These are phyloP conservation scores for Trichoderma hamatum DNA, from an alignment of 2,329 filamentous ascomycete species.

Conservation along the genomic window DNA sequence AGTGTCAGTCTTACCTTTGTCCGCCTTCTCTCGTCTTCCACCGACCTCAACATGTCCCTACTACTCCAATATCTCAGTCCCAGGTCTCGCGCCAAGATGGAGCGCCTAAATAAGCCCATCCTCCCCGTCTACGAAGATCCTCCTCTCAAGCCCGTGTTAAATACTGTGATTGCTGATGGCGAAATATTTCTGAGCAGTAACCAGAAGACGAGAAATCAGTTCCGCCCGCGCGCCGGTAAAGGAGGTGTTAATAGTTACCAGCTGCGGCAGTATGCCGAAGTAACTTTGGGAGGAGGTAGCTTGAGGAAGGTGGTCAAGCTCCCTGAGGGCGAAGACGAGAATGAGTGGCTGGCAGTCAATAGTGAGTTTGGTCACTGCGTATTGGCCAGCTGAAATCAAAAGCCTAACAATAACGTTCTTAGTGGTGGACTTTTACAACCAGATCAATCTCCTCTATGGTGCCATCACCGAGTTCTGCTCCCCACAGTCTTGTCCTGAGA, in stretches of 20 bases:
- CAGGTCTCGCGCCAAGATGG: slow-evolving; percentile 40
- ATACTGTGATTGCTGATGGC: slow-evolving; percentile 38
- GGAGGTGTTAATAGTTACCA: slow-evolving; percentile 88
- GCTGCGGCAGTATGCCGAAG: slow-evolving; percentile 95
- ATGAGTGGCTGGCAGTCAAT: slow-evolving; percentile 98
- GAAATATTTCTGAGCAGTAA: slow-evolving; percentile 59
- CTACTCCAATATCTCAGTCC: slow-evolving; percentile 42
- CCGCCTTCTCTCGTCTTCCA: slow-evolving; percentile 17
- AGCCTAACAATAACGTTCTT: slow-evolving; percentile 14
- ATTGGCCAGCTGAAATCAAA: not conserved
- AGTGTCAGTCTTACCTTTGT: slow-evolving; percentile 42
- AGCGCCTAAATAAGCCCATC: slow-evolving; percentile 37
- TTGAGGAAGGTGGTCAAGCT: slow-evolving; percentile 95
- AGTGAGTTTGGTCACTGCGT: slow-evolving; percentile 57
- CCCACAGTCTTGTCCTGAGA: slow-evolving; percentile 93
- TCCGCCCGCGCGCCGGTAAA: slow-evolving; percentile 86
- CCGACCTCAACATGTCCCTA: slow-evolving; percentile 31
- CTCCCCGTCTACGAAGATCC: slow-evolving; percentile 39
- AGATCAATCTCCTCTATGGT: slow-evolving; percentile 98
- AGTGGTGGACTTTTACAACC: slow-evolving; percentile 99
- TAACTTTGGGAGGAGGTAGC: slow-evolving; percentile 91
- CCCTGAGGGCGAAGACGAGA: slow-evolving; percentile 94
- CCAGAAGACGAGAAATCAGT: slow-evolving; percentile 84
- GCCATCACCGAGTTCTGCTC: slow-evolving; percentile 99
- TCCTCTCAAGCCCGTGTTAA: slow-evolving; percentile 32